A percentile compares a stretch with the other conserved stretches of the same genome.
Evolutionary conservation across 1,284 basidiomycete genomes (phyloP).

Genomic region (Hemileccinum hortonii): DNA sequence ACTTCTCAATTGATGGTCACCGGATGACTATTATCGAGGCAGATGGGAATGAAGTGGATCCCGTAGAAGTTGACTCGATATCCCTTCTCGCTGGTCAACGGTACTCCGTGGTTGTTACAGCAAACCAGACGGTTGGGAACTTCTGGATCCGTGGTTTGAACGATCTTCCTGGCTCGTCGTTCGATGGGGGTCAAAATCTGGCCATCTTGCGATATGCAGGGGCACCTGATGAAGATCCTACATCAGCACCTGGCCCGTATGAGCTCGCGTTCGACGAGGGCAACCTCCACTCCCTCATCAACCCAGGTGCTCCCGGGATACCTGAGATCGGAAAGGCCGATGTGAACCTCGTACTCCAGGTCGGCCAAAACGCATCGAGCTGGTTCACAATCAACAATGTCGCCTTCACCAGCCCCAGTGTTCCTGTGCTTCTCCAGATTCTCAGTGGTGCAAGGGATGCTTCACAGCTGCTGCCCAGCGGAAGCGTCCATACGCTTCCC

Average conservation of each 20-base stretch:
- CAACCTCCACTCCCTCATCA: slow-evolving; percentile 34
- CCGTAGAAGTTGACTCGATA: slow-evolving; percentile 42
- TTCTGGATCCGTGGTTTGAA: slow-evolving; percentile 45
- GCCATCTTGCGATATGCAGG: slow-evolving; percentile 56
- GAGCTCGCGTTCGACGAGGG: slow-evolving; percentile 32
- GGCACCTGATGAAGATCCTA: slow-evolving; percentile 45
- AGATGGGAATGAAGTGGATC: slow-evolving; percentile 45
- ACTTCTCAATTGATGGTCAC: slow-evolving; percentile 45
- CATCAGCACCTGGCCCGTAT: slow-evolving; percentile 33
- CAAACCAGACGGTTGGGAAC: slow-evolving; percentile 36
- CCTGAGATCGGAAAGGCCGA: slow-evolving; percentile 31
- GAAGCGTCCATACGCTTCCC: slow-evolving; percentile 34
- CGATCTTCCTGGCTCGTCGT: slow-evolving; percentile 13
- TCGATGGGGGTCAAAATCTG: slow-evolving; percentile 42
- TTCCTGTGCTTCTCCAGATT: slow-evolving; percentile 40
- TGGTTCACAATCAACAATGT: slow-evolving; percentile 14
- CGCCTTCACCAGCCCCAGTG: slow-evolving; percentile 22
- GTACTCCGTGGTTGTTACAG: slow-evolving; percentile 38
- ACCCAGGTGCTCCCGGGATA: slow-evolving; percentile 33
- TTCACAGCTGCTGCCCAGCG: slow-evolving; percentile 27
- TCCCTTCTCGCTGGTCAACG: slow-evolving; percentile 41
- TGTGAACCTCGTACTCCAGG: slow-evolving; percentile 20
- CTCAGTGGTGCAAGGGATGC: slow-evolving; percentile 33
- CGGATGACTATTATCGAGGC: slow-evolving; percentile 48
- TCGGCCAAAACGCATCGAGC: background rate